Evolutionary conservation across 192 early-diverging fungal species (phyloP).

Genomic region (Entophlyctis helioformis): DNA sequence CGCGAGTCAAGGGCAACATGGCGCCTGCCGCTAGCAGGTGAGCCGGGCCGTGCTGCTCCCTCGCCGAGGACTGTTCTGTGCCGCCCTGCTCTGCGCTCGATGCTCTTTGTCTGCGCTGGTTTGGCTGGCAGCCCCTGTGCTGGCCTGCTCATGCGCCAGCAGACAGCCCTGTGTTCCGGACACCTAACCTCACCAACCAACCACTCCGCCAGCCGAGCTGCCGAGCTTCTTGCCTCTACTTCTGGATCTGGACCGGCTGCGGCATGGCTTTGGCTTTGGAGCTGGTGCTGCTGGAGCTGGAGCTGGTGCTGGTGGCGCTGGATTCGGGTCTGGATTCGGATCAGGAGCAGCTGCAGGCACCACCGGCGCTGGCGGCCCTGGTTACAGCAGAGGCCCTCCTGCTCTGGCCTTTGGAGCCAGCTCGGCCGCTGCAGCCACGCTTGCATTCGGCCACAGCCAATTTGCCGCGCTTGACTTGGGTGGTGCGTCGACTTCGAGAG

Average conservation of each 20-base stretch:
- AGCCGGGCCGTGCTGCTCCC: neutral
- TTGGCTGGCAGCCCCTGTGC: too few species aligned
- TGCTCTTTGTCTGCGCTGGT: slow-evolving; percentile 5
- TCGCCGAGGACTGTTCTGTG: neutral
- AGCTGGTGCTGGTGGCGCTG: slow-evolving; percentile 14
- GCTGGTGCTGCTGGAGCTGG: slow-evolving; percentile 25
- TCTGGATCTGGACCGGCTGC: slow-evolving; percentile 55
- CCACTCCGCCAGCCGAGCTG: slow-evolving; percentile 39
- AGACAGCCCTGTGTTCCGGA: too few species aligned
- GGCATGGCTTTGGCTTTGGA: slow-evolving; percentile 57
- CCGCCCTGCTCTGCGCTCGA: slow-evolving; percentile 22
- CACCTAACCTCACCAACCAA: neutral
- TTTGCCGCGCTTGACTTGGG: neutral
- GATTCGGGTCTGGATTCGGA: too few species aligned
- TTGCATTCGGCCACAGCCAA: slow-evolving; percentile 18
- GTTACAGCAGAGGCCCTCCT: too few species aligned
- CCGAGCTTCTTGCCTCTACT: slow-evolving; percentile 42
- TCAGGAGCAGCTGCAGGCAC: slow-evolving; percentile 9
- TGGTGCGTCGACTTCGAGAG: neutral
- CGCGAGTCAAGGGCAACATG: slow-evolving; percentile 71
- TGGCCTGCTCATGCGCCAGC: too few species aligned
- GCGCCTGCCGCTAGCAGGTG: slow-evolving; percentile 83
- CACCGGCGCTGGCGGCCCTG: slow-evolving; percentile 16
- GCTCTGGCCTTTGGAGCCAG: too few species aligned
- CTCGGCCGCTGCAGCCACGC: slow-evolving; percentile 12